These are phyloP conservation scores for Zymoseptoria passerinii DNA, from an alignment of 2,329 filamentous ascomycete species.

Conservation along the genomic window DNA sequence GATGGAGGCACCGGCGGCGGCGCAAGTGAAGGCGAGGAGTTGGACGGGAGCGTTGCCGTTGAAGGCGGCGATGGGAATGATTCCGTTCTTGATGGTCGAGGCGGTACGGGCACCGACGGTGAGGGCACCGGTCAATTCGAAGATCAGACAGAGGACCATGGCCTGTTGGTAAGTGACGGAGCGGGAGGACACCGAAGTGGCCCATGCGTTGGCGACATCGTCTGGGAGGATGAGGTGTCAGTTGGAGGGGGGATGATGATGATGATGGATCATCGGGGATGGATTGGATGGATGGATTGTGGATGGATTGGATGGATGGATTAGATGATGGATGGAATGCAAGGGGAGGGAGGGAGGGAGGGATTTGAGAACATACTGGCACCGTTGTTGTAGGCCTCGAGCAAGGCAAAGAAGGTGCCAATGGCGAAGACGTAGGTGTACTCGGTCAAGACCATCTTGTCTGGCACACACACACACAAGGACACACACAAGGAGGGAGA, in stretches of 20 bases:
- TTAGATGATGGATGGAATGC: too few relatives aligned
- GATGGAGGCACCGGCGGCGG: conserved; percentile 39
- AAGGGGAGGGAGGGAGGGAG: too few relatives aligned
- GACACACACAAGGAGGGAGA: too few relatives aligned
- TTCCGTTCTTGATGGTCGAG: conserved; percentile 53
- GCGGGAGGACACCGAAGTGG: conserved; percentile 44
- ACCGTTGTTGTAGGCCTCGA: conserved; percentile 61
- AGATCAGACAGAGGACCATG: conserved; percentile 43
- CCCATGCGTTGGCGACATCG: conserved; percentile 50
- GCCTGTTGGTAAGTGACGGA: conserved; percentile 46
- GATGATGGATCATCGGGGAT: too few relatives aligned
- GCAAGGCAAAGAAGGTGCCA: conserved; percentile 56
- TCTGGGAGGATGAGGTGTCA: conserved; percentile 17
- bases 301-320: too few relatives aligned
- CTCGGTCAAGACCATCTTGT: conserved; percentile 39
- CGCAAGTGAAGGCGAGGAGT: conserved; percentile 40
- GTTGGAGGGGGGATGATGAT: too few relatives aligned
- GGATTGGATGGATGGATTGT: too few relatives aligned
- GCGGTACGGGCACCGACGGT: conserved; percentile 46
- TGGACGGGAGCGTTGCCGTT: conserved; percentile 37
- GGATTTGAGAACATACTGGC: conserved; percentile 27
- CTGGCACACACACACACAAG: too few relatives aligned
- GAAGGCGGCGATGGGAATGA: conserved; percentile 46
- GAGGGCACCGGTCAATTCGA: conserved; percentile 48
- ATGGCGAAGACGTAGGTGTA: conserved; percentile 58